phyloP scores from a whole-genome alignment of 2,329 filamentous ascomycete genomes.

The Monosporascus cannonballus region DNA sequence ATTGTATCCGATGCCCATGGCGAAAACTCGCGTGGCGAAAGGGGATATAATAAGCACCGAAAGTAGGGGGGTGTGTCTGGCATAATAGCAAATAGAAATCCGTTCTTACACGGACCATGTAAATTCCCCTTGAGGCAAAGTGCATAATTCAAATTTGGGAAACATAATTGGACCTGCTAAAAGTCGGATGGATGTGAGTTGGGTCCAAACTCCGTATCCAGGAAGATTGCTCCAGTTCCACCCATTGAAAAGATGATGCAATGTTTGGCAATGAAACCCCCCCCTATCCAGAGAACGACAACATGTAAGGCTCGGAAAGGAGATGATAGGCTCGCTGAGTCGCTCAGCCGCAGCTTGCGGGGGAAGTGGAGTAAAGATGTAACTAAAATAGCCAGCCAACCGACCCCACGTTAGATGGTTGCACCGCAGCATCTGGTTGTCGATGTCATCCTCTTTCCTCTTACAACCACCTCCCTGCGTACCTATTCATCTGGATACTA shows the following conservation, averaged over 20 bases:
- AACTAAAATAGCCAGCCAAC: neutral
- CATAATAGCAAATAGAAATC: neutral
- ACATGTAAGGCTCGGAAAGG: too few relatives aligned
- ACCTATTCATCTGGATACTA: neutral
- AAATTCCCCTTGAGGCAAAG: neutral
- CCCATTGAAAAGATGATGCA: too few relatives aligned
- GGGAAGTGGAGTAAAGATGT: too few relatives aligned
- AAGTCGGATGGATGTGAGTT: neutral
- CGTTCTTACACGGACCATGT: neutral
- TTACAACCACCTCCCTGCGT: neutral
- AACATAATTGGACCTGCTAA: neutral
- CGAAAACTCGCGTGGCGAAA: neutral
- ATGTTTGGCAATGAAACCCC: too few relatives aligned
- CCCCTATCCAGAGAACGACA: too few relatives aligned
- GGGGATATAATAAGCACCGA: neutral
- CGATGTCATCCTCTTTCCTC: neutral
- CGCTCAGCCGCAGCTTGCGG: too few relatives aligned
- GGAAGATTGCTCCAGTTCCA: too few relatives aligned
- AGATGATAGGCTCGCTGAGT: too few relatives aligned
- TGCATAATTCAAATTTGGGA: neutral
- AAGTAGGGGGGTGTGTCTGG: neutral
- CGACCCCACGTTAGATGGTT: neutral
- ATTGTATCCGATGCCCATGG: too few relatives aligned
- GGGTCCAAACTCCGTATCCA: too few relatives aligned
- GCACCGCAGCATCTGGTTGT: neutral